These are phyloP conservation scores for Cyclotella sp. DNA, from an alignment of 108 stramenopile genomes.

Conservation along the genomic window DNA sequence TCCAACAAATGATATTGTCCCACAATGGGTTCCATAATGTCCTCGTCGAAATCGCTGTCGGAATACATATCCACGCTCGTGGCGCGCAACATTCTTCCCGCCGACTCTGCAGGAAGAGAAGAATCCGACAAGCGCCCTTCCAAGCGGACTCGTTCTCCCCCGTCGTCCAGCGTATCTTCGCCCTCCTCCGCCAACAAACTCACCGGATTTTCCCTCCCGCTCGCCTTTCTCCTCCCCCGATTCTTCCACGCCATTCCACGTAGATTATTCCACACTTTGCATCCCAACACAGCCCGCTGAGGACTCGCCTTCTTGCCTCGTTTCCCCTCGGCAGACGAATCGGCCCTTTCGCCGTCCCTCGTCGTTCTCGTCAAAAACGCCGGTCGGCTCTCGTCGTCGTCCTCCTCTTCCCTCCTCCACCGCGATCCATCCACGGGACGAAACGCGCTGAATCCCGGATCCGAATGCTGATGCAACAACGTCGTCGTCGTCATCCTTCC, in stretches of 20 bases:
- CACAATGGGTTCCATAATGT: constrained; percentile 23
- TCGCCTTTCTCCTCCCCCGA: constrained; percentile 1
- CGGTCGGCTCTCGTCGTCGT: too few species aligned
- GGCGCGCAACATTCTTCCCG: background rate
- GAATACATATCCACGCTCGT: constrained; percentile 18
- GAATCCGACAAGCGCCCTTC: too few species aligned
- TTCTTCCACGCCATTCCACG: background rate
- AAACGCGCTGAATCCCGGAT: constrained; percentile 2
- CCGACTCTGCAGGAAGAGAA: background rate
- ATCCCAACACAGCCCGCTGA: background rate
- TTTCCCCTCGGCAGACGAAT: background rate
- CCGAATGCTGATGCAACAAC: constrained; percentile 1
- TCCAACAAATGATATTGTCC: constrained; percentile 39
- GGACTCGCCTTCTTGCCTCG: background rate
- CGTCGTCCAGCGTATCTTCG: too few species aligned
- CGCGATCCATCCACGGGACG: background rate
- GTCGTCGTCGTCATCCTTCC: background rate
- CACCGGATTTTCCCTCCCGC: constrained; percentile 36
- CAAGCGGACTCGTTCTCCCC: too few species aligned
- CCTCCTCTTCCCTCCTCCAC: background rate
- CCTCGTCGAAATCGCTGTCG: constrained; percentile 24
- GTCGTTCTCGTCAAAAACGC: background rate
- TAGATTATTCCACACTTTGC: background rate
- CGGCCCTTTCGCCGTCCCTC: background rate
- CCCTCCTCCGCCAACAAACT: constrained; percentile 28